These are phyloP conservation scores for Coemansia sp. DNA, from an alignment of 192 early-diverging fungal species.

Conservation along the genomic window DNA sequence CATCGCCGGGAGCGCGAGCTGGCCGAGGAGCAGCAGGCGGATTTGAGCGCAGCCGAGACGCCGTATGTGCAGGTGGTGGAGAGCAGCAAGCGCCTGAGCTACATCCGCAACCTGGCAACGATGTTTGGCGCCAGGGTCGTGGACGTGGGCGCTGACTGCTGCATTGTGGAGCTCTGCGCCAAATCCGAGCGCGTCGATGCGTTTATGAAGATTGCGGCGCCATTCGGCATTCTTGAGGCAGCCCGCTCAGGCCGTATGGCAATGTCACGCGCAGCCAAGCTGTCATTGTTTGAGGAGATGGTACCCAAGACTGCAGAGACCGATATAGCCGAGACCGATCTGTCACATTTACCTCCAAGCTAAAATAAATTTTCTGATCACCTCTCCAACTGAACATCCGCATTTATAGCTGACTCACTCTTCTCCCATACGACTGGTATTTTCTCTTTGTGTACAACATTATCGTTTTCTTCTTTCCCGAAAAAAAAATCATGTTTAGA, in stretches of 20 bases:
- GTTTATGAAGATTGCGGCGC: slow-evolving; percentile 90
- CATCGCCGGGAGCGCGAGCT: slow-evolving; percentile 33
- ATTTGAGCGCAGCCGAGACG: slow-evolving; percentile 6
- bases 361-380: slow-evolving; percentile 44
- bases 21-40: slow-evolving; percentile 16
- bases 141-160: slow-evolving; percentile 80
- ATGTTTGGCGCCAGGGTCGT: slow-evolving; percentile 86
- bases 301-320: slow-evolving; percentile 50
- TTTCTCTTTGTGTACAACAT: neutral
- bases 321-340: slow-evolving; percentile 66
- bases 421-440: neutral
- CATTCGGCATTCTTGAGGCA: slow-evolving; percentile 93
- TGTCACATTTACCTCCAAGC: slow-evolving; percentile 88
- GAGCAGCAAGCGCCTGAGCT: slow-evolving; percentile 53
- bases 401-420: neutral
- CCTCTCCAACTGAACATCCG: neutral
- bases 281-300: slow-evolving; percentile 67
- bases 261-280: slow-evolving; percentile 88
- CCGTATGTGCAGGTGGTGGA: slow-evolving; percentile 72
- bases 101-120: slow-evolving; percentile 61
- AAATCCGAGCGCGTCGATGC: slow-evolving; percentile 86
- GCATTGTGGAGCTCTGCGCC: slow-evolving; percentile 84
- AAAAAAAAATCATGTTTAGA: slow-evolving; percentile 11
- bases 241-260: slow-evolving; percentile 95
- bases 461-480: neutral